Conservation (phyloP, 352 stramenopile genomes). For the Phytophthora chlamydospora region DNA sequence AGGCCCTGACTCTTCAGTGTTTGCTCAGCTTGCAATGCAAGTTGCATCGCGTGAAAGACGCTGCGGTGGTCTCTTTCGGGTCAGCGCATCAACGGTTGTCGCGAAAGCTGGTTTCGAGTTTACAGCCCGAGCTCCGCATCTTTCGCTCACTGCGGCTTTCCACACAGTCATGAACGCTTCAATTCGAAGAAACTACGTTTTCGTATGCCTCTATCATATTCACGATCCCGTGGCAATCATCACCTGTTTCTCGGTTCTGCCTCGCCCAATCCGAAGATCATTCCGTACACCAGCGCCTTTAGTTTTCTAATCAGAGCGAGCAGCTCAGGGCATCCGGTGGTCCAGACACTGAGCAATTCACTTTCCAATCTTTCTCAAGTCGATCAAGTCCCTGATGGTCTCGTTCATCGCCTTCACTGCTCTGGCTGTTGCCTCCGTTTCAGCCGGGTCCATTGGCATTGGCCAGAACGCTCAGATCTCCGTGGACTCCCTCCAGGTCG, state of each 20-base stretch:
- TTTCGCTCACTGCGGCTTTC: too few relatives aligned
- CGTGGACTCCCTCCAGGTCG: constrained; percentile 20
- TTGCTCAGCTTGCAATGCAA: too few relatives aligned
- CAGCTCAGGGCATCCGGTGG: constrained; percentile 11
- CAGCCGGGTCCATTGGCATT: constrained; percentile 18
- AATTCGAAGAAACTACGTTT: not conserved
- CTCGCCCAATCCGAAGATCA: constrained; percentile 14
- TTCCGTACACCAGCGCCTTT: not conserved
- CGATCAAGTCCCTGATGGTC: constrained; percentile 13
- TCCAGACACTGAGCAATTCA: constrained; percentile 15
- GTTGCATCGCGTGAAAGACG: too few relatives aligned
- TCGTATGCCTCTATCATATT: constrained; percentile 4
- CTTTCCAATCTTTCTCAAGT: constrained; percentile 8
- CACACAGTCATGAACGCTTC: too few relatives aligned
- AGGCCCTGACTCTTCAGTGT: too few relatives aligned
- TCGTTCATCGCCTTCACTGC: constrained; percentile 18
- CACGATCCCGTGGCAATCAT: constrained; percentile 11
- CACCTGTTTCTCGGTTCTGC: constrained; percentile 9
- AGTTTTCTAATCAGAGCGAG: constrained; percentile 9
- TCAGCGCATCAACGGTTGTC: too few relatives aligned
- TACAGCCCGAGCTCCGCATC: too few relatives aligned
- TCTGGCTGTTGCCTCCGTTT: constrained; percentile 14
- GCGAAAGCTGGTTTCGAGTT: too few relatives aligned
- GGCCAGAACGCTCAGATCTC: constrained; percentile 13
- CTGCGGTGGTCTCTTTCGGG: too few relatives aligned